phyloP scores from a whole-genome alignment of 108 stramenopile species.

The Schizochytrium sp. region DNA sequence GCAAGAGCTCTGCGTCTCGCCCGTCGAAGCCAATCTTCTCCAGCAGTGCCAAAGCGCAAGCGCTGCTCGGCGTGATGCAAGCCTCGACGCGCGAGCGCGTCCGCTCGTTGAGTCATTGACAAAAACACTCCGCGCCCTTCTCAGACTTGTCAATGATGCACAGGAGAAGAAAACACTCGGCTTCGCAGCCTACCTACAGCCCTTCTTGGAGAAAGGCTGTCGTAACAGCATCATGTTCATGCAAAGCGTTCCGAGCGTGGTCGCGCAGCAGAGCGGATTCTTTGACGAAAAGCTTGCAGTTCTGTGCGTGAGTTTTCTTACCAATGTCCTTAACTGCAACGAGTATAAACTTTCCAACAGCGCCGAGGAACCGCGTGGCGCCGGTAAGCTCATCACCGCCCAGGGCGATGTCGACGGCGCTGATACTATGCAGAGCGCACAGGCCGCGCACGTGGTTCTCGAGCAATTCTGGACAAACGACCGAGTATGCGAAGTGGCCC shows the following conservation, averaged over 20 bases:
- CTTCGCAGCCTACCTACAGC: not conserved
- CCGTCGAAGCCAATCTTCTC: not conserved
- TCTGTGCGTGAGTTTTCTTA: not conserved
- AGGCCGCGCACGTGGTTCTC: not conserved
- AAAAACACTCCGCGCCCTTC: not conserved
- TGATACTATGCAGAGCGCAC: not conserved
- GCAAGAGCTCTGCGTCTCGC: not conserved
- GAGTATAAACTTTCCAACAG: not conserved
- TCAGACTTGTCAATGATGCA: not conserved
- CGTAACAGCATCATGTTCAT: not conserved
- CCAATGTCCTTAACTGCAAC: not conserved
- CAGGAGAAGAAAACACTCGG: not conserved
- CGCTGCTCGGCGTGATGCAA: not conserved
- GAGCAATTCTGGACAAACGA: not conserved
- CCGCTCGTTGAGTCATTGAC: not conserved
- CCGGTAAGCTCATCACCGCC: not conserved
- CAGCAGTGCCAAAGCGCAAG: not conserved
- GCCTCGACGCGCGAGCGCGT: not conserved
- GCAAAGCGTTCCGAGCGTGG: not conserved
- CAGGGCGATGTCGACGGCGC: not conserved
- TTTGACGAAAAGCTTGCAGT: not conserved
- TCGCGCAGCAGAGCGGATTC: not conserved
- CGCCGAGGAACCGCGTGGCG: not conserved
- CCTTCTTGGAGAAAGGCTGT: not conserved
- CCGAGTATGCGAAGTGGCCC: not conserved